These are phyloP conservation scores for Saccharum hybrid DNA, from an alignment of 202 grass and related monocot genomes.

Conservation along the genomic window DNA sequence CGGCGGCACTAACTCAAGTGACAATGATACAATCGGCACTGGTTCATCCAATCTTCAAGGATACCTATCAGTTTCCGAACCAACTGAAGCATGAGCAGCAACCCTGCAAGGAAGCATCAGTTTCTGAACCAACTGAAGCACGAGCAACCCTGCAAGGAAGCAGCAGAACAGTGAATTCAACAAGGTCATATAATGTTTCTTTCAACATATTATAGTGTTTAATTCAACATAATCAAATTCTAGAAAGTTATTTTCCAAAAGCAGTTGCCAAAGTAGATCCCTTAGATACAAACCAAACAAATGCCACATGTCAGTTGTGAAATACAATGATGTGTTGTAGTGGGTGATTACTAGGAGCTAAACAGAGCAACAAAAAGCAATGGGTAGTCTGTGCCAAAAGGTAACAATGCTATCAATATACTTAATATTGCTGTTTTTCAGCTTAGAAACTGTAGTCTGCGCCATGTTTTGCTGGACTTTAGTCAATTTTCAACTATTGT, in stretches of 20 bases:
- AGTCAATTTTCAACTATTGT: background rate
- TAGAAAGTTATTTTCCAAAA: background rate
- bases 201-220: no score
- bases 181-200: no score
- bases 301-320: background rate
- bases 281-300: background rate
- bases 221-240: no score
- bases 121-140: no score
- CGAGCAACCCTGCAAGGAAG: background rate
- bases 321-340: background rate
- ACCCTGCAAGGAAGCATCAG: no score
- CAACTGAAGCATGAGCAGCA: no score
- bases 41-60: slow-evolving; percentile 10
- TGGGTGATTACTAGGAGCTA: background rate
- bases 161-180: no score
- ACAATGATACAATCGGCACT: slow-evolving; percentile 30
- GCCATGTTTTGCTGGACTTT: background rate
- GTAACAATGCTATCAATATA: background rate
- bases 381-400: no score
- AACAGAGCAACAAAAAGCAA: background rate
- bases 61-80: background rate
- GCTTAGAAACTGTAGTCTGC: background rate
- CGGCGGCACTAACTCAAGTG: slow-evolving; percentile 17
- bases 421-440: background rate
- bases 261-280: background rate